Evolutionary conservation across 805 yeast species (phyloP).

Genomic region (Saturnispora galanensis): DNA sequence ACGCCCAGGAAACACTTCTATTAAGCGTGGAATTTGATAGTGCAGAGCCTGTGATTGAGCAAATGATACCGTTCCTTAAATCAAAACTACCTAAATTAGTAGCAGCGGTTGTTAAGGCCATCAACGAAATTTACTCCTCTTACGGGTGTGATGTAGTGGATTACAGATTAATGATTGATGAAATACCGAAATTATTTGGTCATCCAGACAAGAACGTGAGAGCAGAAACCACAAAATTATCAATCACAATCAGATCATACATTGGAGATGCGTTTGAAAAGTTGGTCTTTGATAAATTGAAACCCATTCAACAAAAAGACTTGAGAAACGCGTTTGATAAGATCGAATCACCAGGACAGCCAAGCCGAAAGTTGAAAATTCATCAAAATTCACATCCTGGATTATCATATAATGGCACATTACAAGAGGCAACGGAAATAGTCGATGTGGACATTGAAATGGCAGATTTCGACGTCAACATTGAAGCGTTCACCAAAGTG

Average conservation of each 20-base stretch:
- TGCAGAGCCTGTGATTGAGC: slow-evolving; percentile 59
- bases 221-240: slow-evolving; percentile 58
- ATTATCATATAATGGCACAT: slow-evolving; percentile 6
- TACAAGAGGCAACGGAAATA: slow-evolving; percentile 21
- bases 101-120: slow-evolving; percentile 51
- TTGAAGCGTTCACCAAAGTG: slow-evolving; percentile 21
- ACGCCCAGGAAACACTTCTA: slow-evolving; percentile 52
- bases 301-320: slow-evolving; percentile 89
- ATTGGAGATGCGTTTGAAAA: slow-evolving; percentile 54
- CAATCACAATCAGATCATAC: slow-evolving; percentile 66
- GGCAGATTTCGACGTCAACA: slow-evolving; percentile 19
- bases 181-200: slow-evolving; percentile 58
- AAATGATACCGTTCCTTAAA: slow-evolving; percentile 48
- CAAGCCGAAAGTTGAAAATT: slow-evolving; percentile 43
- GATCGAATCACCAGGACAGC: slow-evolving; percentile 34
- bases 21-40: slow-evolving; percentile 55
- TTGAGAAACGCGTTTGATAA: slow-evolving; percentile 57
- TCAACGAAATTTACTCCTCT: slow-evolving; percentile 42
- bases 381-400: slow-evolving; percentile 21
- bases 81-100: slow-evolving; percentile 72
- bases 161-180: slow-evolving; percentile 47
- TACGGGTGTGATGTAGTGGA: slow-evolving; percentile 58
- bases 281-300: slow-evolving; percentile 57
- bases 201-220: slow-evolving; percentile 87
- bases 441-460: slow-evolving; percentile 31